These are phyloP conservation scores for Mortierella hygrophila DNA, from an alignment of 192 early-diverging fungal genomes.

Conservation along the genomic window DNA sequence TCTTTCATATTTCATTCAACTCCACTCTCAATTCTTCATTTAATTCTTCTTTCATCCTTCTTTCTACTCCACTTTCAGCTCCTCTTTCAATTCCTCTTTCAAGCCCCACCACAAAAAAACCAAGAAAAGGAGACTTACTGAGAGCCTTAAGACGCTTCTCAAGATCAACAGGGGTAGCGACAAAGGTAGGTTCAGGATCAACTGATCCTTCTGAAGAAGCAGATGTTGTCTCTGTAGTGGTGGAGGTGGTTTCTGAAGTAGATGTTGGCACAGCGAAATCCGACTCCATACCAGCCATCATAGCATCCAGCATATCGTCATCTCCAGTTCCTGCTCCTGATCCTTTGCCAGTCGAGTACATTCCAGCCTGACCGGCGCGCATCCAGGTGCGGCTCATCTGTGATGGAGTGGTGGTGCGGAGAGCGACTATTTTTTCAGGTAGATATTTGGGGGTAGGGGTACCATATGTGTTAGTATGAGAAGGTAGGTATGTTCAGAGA, in stretches of 20 bases:
- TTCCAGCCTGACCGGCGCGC: slow-evolving; percentile 29
- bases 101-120: neutral
- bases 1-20: too few species aligned
- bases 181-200: slow-evolving; percentile 30
- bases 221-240: neutral
- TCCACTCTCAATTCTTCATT: neutral
- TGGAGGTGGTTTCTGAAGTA: slow-evolving; percentile 4
- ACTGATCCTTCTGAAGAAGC: neutral
- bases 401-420: slow-evolving; percentile 12
- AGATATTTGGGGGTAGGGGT: neutral
- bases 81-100: neutral
- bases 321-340: slow-evolving; percentile 33
- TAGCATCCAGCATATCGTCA: slow-evolving; percentile 50
- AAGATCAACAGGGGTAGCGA: slow-evolving; percentile 38
- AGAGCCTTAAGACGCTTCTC: slow-evolving; percentile 49
- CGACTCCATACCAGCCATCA: slow-evolving; percentile 53
- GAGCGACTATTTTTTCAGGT: slow-evolving; percentile 23
- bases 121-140: slow-evolving; percentile 24
- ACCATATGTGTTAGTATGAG: neutral
- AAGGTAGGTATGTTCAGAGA: neutral
- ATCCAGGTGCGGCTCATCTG: slow-evolving; percentile 28
- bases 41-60: neutral
- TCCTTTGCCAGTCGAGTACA: slow-evolving; percentile 49
- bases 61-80: neutral
- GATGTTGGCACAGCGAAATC: slow-evolving; percentile 47